Conservation (phyloP, 2,329 filamentous ascomycete genomes). For the Pseudocercospora vitis region DNA sequence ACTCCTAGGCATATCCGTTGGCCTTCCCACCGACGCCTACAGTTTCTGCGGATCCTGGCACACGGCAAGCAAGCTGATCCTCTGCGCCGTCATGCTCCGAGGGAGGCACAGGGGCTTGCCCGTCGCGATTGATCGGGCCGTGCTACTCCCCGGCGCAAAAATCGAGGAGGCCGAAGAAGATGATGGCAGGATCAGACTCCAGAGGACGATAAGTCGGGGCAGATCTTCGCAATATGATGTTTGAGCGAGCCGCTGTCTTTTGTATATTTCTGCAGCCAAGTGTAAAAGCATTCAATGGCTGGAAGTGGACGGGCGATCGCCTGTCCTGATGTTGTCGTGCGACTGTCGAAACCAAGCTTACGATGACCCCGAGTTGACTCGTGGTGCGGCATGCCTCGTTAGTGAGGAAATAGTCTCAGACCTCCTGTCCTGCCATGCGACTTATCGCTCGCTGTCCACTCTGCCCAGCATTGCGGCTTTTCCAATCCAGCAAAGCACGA, state of each 20-base stretch:
- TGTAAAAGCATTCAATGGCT: no score
- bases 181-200: constrained; percentile 34
- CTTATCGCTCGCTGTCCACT: no score
- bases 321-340: no score
- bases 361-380: no score
- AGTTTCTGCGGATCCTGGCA: constrained; percentile 52
- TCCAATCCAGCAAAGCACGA: no score
- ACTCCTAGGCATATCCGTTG: constrained; percentile 49
- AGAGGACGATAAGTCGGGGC: constrained; percentile 23
- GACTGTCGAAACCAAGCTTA: no score
- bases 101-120: constrained; percentile 58
- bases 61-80: constrained; percentile 52
- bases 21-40: constrained; percentile 47
- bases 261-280: no score
- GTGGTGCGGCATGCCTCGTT: no score
- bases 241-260: not conserved
- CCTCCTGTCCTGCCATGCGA: no score
- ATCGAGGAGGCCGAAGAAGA: constrained; percentile 40
- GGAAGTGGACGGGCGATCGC: no score
- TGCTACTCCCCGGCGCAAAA: constrained; percentile 41
- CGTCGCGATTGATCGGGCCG: constrained; percentile 54
- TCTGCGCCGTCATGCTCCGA: constrained; percentile 57
- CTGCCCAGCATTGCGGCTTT: no score
- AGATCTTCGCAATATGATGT: constrained; percentile 2
- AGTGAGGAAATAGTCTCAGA: no score